phyloP scores from a whole-genome alignment of 106 monocot genomes.

The Dioscorea alata region DNA sequence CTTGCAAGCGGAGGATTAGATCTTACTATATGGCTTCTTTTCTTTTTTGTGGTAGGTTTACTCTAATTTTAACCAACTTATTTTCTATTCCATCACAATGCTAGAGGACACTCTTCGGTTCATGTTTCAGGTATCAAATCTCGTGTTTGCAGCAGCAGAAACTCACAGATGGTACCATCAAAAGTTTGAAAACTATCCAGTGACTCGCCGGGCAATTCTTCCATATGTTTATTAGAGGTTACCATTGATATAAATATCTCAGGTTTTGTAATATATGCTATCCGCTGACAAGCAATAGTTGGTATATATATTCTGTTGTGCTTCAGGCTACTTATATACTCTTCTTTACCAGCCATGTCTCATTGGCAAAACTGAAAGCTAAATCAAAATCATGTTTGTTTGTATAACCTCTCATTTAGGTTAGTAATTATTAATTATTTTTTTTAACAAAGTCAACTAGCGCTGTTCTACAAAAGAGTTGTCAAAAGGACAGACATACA shows the following conservation, averaged over 20 bases:
- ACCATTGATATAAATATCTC: neutral
- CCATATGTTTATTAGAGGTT: slow-evolving; percentile 61
- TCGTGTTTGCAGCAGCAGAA: slow-evolving; percentile 72
- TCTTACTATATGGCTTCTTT: slow-evolving; percentile 73
- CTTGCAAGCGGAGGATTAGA: slow-evolving; percentile 67
- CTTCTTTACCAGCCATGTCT: too few species aligned
- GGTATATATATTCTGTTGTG: neutral
- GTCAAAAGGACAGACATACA: too few species aligned
- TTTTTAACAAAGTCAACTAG: too few species aligned
- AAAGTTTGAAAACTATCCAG: slow-evolving; percentile 78
- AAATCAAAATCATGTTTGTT: too few species aligned
- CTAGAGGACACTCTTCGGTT: neutral
- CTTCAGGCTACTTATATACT: too few species aligned
- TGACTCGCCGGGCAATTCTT: slow-evolving; percentile 47
- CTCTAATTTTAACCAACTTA: neutral
- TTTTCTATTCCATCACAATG: neutral
- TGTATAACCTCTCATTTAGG: too few species aligned
- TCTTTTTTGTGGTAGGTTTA: slow-evolving; percentile 72
- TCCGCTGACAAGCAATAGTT: neutral
- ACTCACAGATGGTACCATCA: slow-evolving; percentile 80
- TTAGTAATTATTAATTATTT: too few species aligned
- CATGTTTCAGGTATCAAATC: slow-evolving; percentile 60
- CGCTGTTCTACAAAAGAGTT: too few species aligned
- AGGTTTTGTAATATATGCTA: neutral
- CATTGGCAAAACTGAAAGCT: too few species aligned